A percentile compares a stretch with the other conserved stretches of the same genome.
phyloP scores from a whole-genome alignment of 306 rosid species.

The Crataegus laevigata region DNA sequence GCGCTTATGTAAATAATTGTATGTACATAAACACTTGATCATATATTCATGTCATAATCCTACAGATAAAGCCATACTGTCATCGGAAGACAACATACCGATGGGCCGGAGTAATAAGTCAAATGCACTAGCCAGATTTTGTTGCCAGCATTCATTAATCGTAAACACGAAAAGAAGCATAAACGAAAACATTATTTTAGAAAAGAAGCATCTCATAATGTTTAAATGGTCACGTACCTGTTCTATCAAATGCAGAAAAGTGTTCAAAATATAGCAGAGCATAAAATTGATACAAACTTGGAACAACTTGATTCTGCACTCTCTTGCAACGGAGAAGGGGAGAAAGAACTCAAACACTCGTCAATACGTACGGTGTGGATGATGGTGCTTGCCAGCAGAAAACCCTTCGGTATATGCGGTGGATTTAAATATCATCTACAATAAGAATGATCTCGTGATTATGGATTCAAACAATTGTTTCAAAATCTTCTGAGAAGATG shows the following conservation, averaged over 20 bases:
- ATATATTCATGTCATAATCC: neutral
- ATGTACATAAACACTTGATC: neutral
- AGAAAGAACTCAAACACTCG: neutral
- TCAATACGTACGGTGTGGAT: slow-evolving; percentile 23
- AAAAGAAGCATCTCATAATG: neutral
- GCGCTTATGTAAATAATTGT: neutral
- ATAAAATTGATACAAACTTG: neutral
- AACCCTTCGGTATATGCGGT: slow-evolving; percentile 90
- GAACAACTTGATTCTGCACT: neutral
- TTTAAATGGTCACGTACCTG: neutral
- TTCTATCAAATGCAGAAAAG: neutral
- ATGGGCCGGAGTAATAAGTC: neutral
- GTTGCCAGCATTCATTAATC: neutral
- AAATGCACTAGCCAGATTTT: neutral
- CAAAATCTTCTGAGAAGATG: neutral
- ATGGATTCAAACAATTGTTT: neutral
- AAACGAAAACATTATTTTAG: neutral
- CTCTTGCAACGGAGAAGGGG: neutral
- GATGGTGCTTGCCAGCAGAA: slow-evolving; percentile 56
- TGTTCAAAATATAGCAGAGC: neutral
- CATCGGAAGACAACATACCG: neutral
- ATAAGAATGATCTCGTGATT: neutral
- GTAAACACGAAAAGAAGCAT: neutral
- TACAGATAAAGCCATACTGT: neutral
- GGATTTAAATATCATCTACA: slow-evolving; percentile 71